Base-by-base conservation (phyloP, 306 rosid genomes). In the Cucurbita argyrosperma region DNA sequence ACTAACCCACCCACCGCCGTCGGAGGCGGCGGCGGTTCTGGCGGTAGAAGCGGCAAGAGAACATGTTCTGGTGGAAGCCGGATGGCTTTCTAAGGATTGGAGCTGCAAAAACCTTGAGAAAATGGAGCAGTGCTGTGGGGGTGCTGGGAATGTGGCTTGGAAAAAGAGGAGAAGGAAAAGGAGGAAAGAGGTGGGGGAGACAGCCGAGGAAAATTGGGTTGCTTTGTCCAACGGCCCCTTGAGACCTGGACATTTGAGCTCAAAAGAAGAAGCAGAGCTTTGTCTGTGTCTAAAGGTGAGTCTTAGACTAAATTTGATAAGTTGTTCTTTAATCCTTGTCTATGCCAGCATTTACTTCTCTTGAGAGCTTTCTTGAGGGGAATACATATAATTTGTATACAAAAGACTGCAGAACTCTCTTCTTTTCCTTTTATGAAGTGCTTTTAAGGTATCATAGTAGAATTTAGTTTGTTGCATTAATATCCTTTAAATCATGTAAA, bases 281-380 rank as follows among this genome's bases (percentile, higher is more conserved):
- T 85, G 96, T 64, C 74, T 84, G 37, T 77, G 79, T 73, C 88
- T 90, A 78, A 88, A 83, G 92, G 96, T 92, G 60, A 8, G 67
- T 19, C 58, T 47, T 15, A 67, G 40, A 19, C 10, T 10, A 19
- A 16, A 66, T 43, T 43, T 14, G 11, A 21, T 66, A 18, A 37
- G 23, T 4, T 63, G 5, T 35, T 35, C 39, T 63, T n/a, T 42
- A 5, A 5, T 66, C 4, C 47, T 21, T 65, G 16, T 13, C 54
- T 50, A n/a, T 14, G 54, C 6, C 72, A 42, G 39, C 18, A 45
- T 66, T 45, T 66, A 12, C 53, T 12, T 66, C 49, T 18, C 10
- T 42, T 10, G 38, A 35, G 72, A 66, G 39, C 72, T 42, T 43
- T 18, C 54, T 65, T 12, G 18, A 66, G n/a, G 51, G 10, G 52